Conservation (phyloP, 2,329 filamentous ascomycete genomes). For the Colletotrichum lini region DNA sequence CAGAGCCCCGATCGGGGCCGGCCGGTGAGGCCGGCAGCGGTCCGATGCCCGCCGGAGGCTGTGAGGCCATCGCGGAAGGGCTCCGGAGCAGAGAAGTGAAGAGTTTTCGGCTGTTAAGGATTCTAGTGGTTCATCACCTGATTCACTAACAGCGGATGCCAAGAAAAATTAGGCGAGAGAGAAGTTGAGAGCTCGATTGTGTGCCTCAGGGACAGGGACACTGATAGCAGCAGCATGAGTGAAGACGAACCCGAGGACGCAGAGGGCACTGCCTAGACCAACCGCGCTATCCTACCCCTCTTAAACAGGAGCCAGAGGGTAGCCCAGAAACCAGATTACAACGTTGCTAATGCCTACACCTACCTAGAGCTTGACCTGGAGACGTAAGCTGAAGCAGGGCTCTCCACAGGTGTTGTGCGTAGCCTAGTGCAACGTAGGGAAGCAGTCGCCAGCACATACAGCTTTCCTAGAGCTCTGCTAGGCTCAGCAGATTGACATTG, state of each 20-base stretch:
- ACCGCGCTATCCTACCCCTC: neutral
- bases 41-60: no score
- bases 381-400: neutral
- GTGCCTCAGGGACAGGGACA: neutral
- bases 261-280: no score
- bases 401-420: neutral
- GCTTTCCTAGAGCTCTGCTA: constrained; percentile 17
- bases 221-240: neutral
- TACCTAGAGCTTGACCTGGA: constrained; percentile 9
- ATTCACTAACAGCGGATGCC: no score
- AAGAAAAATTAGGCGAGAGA: no score
- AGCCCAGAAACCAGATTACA: constrained; percentile 17
- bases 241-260: neutral
- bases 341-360: constrained; percentile 13
- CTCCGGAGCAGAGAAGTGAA: no score
- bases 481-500: constrained; percentile 2
- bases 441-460: neutral
- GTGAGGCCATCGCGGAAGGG: no score
- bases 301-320: constrained; percentile 2
- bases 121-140: no score
- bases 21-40: no score
- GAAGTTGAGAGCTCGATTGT: neutral
- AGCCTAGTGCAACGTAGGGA: constrained; percentile 16
- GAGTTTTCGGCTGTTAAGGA: no score
- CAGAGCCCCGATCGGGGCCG: no score